A percentile compares a stretch with the other conserved stretches of the same genome.
Evolutionary conservation across 768 basidiomycete species (phyloP).

Genomic region (Phaeotremella skinneri): DNA sequence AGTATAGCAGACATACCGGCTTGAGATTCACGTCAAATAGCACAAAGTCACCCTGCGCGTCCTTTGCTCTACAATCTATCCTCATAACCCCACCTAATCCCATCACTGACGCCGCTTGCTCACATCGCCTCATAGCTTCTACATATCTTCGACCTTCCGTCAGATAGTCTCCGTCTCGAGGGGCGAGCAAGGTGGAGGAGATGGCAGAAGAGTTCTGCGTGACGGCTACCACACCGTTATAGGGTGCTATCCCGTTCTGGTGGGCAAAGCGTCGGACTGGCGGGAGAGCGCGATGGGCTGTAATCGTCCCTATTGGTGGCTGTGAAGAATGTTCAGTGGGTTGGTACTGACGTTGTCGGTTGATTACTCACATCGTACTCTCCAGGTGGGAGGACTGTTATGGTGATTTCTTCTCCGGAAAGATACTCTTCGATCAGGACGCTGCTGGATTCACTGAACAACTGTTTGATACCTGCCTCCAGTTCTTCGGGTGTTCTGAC

Average conservation of each 20-base stretch:
- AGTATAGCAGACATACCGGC: constrained; percentile 32
- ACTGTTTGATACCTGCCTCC: constrained; percentile 1
- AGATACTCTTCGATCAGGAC: constrained; percentile 40
- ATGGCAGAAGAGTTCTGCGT: constrained; percentile 37
- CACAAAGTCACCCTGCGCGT: constrained; percentile 19
- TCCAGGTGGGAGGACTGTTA: constrained; percentile 47
- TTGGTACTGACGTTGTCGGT: neutral
- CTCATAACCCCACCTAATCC: constrained; percentile 26
- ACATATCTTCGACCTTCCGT: constrained; percentile 25
- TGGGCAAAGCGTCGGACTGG: too few relatives aligned
- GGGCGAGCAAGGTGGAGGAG: constrained; percentile 1
- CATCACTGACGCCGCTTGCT: constrained; percentile 23
- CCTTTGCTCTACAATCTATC: constrained; percentile 32
- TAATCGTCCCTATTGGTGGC: constrained; percentile 35
- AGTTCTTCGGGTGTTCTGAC: constrained; percentile 24
- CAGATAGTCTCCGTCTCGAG: constrained; percentile 20
- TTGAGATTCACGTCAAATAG: constrained; percentile 49
- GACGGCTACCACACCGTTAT: constrained; percentile 43
- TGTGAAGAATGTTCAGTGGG: constrained; percentile 42
- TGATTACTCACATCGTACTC: constrained; percentile 30
- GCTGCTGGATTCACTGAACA: constrained; percentile 32
- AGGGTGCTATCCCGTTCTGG: constrained; percentile 37
- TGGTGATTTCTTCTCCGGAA: constrained; percentile 43
- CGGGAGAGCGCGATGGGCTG: constrained; percentile 31
- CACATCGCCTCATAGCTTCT: constrained; percentile 18